Percentiles rank a stretch among this genome's conserved stretches.
phyloP scores from a whole-genome alignment of 352 stramenopile species.

The Phytophthora capsici region DNA sequence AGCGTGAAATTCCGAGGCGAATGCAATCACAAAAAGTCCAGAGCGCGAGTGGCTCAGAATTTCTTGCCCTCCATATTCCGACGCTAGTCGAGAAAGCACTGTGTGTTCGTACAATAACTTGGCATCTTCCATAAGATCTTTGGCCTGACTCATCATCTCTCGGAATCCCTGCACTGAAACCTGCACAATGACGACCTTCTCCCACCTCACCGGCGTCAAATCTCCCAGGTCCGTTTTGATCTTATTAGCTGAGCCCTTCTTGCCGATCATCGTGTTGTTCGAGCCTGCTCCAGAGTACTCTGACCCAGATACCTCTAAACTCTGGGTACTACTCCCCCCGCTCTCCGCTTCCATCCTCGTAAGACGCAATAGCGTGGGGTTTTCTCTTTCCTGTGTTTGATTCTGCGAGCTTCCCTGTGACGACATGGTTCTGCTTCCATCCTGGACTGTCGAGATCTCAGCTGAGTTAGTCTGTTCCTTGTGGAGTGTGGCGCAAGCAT shows the following conservation, averaged over 20 bases:
- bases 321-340: constrained; percentile 31
- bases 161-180: constrained; percentile 86
- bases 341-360: constrained; percentile 31
- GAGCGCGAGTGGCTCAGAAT: constrained; percentile 78
- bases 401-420: constrained; percentile 14
- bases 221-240: constrained; percentile 86
- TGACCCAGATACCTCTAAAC: constrained; percentile 38
- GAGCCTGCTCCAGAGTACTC: constrained; percentile 38
- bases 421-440: constrained; percentile 7
- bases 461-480: constrained; percentile 28
- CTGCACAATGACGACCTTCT: constrained; percentile 87
- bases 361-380: constrained; percentile 28
- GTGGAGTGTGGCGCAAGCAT: constrained; percentile 18
- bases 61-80: constrained; percentile 85
- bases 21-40: constrained; percentile 85
- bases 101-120: constrained; percentile 89
- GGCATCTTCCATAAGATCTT: constrained; percentile 88
- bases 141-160: constrained; percentile 74
- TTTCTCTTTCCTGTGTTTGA: constrained; percentile 24
- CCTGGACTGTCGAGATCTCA: constrained; percentile 22
- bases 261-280: constrained; percentile 30
- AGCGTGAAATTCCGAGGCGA: constrained; percentile 86
- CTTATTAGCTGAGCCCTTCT: constrained; percentile 64
- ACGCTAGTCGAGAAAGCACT: constrained; percentile 80
- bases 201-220: constrained; percentile 73